Evolutionary conservation across 2,329 filamentous ascomycete genomes (phyloP).

Genomic region (Amylocarpus encephaloides): DNA sequence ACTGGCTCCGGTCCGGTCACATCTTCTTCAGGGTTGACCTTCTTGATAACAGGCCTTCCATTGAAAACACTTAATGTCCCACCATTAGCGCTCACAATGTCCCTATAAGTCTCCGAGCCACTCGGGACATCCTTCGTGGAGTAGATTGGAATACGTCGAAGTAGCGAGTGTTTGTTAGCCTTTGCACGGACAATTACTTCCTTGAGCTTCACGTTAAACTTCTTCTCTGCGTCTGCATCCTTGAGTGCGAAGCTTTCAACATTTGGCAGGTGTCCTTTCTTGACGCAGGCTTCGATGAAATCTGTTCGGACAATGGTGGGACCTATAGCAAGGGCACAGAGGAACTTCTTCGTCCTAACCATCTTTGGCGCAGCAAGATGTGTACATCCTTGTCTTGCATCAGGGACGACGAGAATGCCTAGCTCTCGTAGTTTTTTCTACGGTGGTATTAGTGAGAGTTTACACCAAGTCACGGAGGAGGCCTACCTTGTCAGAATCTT

Average conservation of each 20-base stretch:
- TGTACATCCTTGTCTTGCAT: constrained; percentile 64
- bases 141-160: constrained; percentile 73
- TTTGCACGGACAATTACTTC: constrained; percentile 65
- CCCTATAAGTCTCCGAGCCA: constrained; percentile 75
- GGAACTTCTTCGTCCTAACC: constrained; percentile 88
- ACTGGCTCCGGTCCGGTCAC: constrained; percentile 61
- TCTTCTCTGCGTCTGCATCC: constrained; percentile 67
- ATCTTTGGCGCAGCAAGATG: constrained; percentile 83
- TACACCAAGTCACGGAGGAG: neutral
- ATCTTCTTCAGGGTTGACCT: constrained; percentile 55
- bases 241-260: constrained; percentile 60
- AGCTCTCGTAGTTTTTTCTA: constrained; percentile 76
- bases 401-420: constrained; percentile 73
- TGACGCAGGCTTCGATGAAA: constrained; percentile 73
- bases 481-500: constrained; percentile 73
- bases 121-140: constrained; percentile 75
- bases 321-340: constrained; percentile 76
- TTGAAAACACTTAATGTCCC: constrained; percentile 74
- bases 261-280: constrained; percentile 57
- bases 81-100: constrained; percentile 83
- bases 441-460: constrained; percentile 15
- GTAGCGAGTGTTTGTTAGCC: constrained; percentile 67
- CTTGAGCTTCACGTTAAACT: constrained; percentile 61
- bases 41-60: constrained; percentile 59
- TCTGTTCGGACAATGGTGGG: constrained; percentile 69